Conservation (phyloP, 2,329 filamentous ascomycete species). For the Sclerotinia spermophila region DNA sequence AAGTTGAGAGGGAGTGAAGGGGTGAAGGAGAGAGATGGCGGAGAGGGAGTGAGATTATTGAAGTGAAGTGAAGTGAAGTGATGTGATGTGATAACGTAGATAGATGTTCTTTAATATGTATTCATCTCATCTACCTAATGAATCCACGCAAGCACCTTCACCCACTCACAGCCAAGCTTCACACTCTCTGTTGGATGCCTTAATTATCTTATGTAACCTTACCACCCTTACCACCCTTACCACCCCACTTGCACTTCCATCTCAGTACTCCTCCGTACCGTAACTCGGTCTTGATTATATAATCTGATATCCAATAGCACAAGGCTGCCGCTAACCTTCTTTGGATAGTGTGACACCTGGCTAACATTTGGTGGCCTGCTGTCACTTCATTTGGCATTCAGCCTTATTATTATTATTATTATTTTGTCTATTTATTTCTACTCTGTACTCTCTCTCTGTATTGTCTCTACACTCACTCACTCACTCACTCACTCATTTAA, state of each 20-base stretch:
- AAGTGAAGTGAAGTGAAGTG: background rate
- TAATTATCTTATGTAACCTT: too few relatives aligned
- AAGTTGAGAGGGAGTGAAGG: background rate
- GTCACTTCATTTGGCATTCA: background rate
- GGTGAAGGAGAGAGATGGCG: background rate
- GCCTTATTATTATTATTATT: too few relatives aligned
- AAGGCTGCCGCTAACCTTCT: background rate
- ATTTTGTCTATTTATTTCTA: background rate
- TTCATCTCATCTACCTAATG: background rate
- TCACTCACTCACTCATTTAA: too few relatives aligned
- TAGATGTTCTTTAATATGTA: background rate
- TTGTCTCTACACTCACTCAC: background rate
- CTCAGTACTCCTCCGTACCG: too few relatives aligned
- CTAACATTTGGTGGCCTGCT: background rate
- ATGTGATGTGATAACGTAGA: too few relatives aligned
- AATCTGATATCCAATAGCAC: background rate
- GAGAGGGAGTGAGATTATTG: background rate
- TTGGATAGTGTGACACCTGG: background rate
- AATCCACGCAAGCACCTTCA: background rate
- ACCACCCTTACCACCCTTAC: too few relatives aligned
- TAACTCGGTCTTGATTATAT: background rate
- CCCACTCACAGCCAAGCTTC: background rate
- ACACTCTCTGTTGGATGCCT: background rate
- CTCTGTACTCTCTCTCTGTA: background rate
- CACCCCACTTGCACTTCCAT: too few relatives aligned